phyloP scores from a whole-genome alignment of 345 rosid species.

The Populus simonii region DNA sequence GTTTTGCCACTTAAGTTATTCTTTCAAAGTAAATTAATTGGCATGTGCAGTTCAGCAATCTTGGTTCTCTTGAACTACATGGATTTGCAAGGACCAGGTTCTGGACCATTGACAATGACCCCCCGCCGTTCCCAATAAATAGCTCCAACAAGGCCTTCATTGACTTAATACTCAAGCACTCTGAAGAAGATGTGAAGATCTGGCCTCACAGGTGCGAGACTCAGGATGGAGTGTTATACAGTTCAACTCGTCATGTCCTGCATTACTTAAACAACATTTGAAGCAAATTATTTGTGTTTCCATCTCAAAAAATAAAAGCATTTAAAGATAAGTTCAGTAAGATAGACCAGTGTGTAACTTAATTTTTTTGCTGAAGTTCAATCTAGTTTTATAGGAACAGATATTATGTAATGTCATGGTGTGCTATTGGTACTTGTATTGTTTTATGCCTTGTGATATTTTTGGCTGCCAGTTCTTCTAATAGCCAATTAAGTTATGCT shows the following conservation, averaged over 20 bases:
- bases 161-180: constrained; percentile 26
- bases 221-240: background rate
- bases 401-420: background rate
- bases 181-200: constrained; percentile 26
- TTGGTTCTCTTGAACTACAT: constrained; percentile 28
- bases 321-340: background rate
- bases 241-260: background rate
- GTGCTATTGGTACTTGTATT: background rate
- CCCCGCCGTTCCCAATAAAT: constrained; percentile 23
- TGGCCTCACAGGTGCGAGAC: constrained; percentile 34
- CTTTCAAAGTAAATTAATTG: background rate
- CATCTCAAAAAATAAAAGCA: background rate
- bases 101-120: constrained; percentile 28
- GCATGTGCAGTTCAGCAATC: constrained; percentile 24
- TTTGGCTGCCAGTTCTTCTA: background rate
- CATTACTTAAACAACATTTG: background rate
- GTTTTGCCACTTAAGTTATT: background rate
- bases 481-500: background rate
- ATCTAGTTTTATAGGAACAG: background rate
- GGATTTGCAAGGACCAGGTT: constrained; percentile 33
- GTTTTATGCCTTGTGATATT: background rate
- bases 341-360: background rate
- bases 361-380: background rate
- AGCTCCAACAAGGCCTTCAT: constrained; percentile 20
- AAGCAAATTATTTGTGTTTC: constrained; percentile 1